phyloP scores from a whole-genome alignment of 1,284 basidiomycete species.

The Ustilago vetiveriae region DNA sequence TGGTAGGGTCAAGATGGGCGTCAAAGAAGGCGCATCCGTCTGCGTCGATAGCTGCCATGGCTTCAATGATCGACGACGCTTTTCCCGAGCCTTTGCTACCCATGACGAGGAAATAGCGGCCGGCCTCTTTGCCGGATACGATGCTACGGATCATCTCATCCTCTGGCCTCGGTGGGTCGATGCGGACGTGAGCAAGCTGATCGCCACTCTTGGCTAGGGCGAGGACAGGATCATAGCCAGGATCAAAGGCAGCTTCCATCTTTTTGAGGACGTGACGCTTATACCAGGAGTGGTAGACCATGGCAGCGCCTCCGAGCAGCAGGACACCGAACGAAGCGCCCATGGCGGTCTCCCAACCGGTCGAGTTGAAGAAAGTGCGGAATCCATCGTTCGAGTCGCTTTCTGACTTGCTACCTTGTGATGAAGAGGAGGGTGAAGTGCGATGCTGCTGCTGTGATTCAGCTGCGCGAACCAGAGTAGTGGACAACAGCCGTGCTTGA shows the following conservation, averaged over 20 bases:
- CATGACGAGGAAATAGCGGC: constrained; percentile 61
- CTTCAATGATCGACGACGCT: constrained; percentile 58
- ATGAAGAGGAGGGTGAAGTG: constrained; percentile 8
- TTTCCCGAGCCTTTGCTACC: constrained; percentile 62
- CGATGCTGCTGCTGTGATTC: constrained; percentile 11
- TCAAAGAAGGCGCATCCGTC: constrained; percentile 64
- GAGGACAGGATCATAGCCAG: constrained; percentile 61
- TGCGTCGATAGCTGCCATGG: constrained; percentile 55
- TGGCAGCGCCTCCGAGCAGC: constrained; percentile 56
- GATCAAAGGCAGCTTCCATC: constrained; percentile 62
- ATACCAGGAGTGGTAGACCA: constrained; percentile 60
- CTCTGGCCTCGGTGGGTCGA: constrained; percentile 51
- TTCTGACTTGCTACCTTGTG: constrained; percentile 9
- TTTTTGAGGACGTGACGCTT: constrained; percentile 57
- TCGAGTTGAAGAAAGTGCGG: constrained; percentile 56
- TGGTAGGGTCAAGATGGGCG: constrained; percentile 52
- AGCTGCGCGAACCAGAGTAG: constrained; percentile 1
- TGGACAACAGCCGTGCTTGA: constrained; percentile 1
- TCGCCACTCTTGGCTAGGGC: constrained; percentile 52
- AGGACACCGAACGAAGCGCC: constrained; percentile 59
- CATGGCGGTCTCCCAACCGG: constrained; percentile 63
- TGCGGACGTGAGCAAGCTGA: constrained; percentile 51
- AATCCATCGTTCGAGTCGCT: constrained; percentile 28
- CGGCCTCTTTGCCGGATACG: constrained; percentile 56
- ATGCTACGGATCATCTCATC: constrained; percentile 59